Base-by-base conservation (phyloP, 176 grass and related monocot species). In the Melocanna baccifera region DNA sequence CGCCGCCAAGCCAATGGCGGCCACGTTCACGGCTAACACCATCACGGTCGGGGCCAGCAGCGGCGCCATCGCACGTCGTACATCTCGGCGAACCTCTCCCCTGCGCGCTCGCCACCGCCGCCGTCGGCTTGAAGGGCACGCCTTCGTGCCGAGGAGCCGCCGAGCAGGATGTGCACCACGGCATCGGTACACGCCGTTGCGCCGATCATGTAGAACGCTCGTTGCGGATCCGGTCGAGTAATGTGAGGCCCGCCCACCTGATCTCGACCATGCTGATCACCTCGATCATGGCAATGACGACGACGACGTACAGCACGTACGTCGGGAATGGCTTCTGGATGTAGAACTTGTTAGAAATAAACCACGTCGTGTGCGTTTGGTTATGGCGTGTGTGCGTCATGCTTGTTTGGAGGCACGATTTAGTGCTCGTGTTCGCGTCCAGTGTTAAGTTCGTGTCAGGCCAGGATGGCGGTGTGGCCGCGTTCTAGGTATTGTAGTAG, bases 151-250 rank as follows among this genome's bases (percentile, higher is more conserved):
- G 71, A 53, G 16, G 28, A 55, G 4, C 47, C 16, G 41, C 66
- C 26, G 48, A 75, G 29, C 47, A 75, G 9, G 5, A 52, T 53
- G 48, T 75, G 48, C 48, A 75, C 18, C 29, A 75, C 71, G 4
- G 71, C 48, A 29, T 11, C 18, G 71, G 48, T 75, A 75, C 71
- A 75, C 71, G 9, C 48, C 29, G 71, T 75, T 1, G 71, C 71
- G 18, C 71, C 47, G 30, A 75, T 53, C 50, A 55, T 75, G 71
- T 36, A 75, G 48, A 75, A 75, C 71, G 71, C 48, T 75, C 71
- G 10, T 75, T 75, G 29, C 71, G 71, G 16, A 28, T 22, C 71
- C 71, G 55, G 18, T 75, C 71, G 9, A 53, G 47, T 2, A 75
- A 25, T 0, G 71, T 75, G 29, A 75, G 28, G 23, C 71, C 29